phyloP scores from a whole-genome alignment of 306 rosid genomes.

The Quercus parvula region DNA sequence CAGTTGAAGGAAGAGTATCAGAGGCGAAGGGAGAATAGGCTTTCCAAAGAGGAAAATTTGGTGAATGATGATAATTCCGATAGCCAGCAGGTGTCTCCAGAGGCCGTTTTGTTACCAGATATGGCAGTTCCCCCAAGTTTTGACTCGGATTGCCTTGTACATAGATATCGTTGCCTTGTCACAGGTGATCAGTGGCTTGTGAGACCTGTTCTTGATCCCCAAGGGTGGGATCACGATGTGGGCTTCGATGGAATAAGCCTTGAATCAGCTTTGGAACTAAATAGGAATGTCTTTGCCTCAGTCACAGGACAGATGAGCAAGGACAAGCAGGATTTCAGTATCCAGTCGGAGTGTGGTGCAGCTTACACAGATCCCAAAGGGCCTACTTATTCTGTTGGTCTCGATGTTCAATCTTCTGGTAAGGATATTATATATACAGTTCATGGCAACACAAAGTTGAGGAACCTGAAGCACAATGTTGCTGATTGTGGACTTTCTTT shows the following conservation, averaged over 20 bases:
- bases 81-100: conserved; percentile 53
- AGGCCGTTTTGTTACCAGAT: conserved; percentile 75
- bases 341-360: conserved; percentile 81
- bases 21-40: conserved; percentile 47
- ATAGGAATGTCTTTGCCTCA: conserved; percentile 51
- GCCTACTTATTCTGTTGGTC: conserved; percentile 56
- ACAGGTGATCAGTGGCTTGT: conserved; percentile 66
- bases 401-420: conserved; percentile 82
- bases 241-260: conserved; percentile 86
- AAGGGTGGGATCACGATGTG: conserved; percentile 97
- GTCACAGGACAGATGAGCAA: conserved; percentile 77
- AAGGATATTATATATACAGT: conserved; percentile 65
- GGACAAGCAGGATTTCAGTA: conserved; percentile 70
- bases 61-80: conserved; percentile 37
- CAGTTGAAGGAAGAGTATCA: conserved; percentile 73
- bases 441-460: conserved; percentile 62
- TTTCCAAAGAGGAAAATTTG: conserved; percentile 32
- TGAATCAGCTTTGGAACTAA: conserved; percentile 60
- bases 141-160: conserved; percentile 55
- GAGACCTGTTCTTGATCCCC: conserved; percentile 94
- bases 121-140: conserved; percentile 81
- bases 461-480: conserved; percentile 53
- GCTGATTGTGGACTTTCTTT: conserved; percentile 77
- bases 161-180: conserved; percentile 80
- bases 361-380: conserved; percentile 62